Evolutionary conservation across 2,329 filamentous ascomycete species (phyloP).

Genomic region (Claviceps sp.): DNA sequence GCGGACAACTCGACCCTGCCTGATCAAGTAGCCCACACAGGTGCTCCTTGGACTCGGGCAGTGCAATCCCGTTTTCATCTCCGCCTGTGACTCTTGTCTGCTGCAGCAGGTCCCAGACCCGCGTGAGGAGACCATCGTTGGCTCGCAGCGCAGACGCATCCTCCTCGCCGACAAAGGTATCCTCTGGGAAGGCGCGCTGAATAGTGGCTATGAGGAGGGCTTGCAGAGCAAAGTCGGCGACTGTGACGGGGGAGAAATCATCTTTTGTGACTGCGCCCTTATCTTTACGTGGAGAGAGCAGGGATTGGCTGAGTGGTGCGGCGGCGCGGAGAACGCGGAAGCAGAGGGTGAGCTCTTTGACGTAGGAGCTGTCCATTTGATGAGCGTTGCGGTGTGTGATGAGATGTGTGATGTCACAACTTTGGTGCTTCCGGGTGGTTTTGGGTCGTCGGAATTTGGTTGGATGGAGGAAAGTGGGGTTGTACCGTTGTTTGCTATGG

Average conservation of each 20-base stretch:
- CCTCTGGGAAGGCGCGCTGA: constrained; percentile 34
- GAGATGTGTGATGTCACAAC: neutral
- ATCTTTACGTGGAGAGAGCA: constrained; percentile 29
- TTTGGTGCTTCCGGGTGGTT: neutral
- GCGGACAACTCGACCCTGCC: constrained; percentile 29
- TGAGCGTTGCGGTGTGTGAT: neutral
- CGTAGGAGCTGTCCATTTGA: constrained; percentile 29
- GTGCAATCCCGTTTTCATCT: constrained; percentile 8
- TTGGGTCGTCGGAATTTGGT: neutral
- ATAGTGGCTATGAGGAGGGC: constrained; percentile 38
- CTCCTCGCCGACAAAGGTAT: constrained; percentile 43
- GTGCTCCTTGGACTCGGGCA: constrained; percentile 26
- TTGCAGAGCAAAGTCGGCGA: constrained; percentile 47
- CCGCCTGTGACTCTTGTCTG: constrained; percentile 14
- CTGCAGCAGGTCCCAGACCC: constrained; percentile 34
- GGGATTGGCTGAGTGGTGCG: constrained; percentile 34
- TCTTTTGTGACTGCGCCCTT: constrained; percentile 39
- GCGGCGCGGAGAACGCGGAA: constrained; percentile 30
- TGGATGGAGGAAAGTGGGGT: no score
- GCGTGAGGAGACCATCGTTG: constrained; percentile 27
- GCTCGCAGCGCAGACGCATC: constrained; percentile 32
- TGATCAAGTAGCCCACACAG: constrained; percentile 41
- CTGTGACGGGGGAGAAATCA: constrained; percentile 43
- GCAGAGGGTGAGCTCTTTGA: constrained; percentile 28
- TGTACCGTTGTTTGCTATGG: no score